Base-by-base conservation (phyloP, 1,284 basidiomycete genomes). In the Waitea zeae region DNA sequence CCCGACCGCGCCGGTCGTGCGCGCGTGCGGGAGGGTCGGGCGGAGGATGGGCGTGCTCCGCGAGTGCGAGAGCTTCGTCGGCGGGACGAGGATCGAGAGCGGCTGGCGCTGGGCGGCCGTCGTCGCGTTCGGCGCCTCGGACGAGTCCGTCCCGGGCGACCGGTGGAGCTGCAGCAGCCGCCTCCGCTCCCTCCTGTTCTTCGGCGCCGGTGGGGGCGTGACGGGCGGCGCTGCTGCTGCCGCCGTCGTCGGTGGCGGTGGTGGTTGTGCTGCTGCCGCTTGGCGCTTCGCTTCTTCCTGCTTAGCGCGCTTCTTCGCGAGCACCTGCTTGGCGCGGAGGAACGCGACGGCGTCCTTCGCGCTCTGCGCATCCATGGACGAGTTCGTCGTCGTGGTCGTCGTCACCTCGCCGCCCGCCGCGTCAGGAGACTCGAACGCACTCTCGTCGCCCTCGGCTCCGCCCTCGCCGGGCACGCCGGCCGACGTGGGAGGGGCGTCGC, bases 11-110 rank as follows among this genome's bases (percentile, higher is more conserved):
- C 47, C 34, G n/a, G n/a, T n/a, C n/a, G n/a, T n/a, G n/a, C n/a
- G n/a, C n/a, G 22, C 22, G 22, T 7, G 7, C 7, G 22, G 22
- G n/a, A n/a, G n/a, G n/a, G n/a, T n/a, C 22, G 22, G 22, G n/a
- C 50, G 50, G 41, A 46, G 56, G 43, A 34, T 48, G 34, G 56
- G 67, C 33, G 57, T 64, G 43, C 55, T 67, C 46, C 52, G 58
- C 53, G 54, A 61, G 40, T 61, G 58, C 34, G 56, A 55, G 7
- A 26, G 22, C 12, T 35, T 40, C 34, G 27, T 17, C 19, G 30
- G 26, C 15, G 34, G 6, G 11, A 37, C 31, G n/a, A n/a, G n/a
- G n/a, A n/a, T n/a, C n/a, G n/a, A n/a, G n/a, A n/a, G n/a, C n/a
- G n/a, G n/a, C n/a, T n/a, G n/a, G n/a, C n/a, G n/a, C n/a, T n/a